Percentiles rank a stretch among this genome's conserved stretches.
Evolutionary conservation across 805 yeast genomes (phyloP).

Genomic region (Debaryomyces hansenii): DNA sequence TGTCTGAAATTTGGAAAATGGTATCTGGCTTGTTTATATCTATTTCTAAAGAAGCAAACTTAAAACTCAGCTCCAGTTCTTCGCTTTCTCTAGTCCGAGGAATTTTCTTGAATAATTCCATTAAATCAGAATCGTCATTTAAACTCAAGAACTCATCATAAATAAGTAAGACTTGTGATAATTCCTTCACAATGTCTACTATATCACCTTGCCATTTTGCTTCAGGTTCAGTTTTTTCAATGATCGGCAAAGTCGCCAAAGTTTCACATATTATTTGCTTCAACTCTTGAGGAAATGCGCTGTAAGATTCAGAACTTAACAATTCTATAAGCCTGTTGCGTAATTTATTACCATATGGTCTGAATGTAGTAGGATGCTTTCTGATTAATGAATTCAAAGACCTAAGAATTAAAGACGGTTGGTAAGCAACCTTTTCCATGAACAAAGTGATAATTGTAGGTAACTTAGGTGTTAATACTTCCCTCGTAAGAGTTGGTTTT

Average conservation of each 20-base stretch:
- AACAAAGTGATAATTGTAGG: conserved; percentile 58
- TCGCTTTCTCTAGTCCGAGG: conserved; percentile 10
- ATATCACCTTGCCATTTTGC: conserved; percentile 49
- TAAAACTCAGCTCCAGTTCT: conserved; percentile 18
- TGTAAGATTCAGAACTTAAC: conserved; percentile 32
- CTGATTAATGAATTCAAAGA: conserved; percentile 42
- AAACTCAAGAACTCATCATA: conserved; percentile 61
- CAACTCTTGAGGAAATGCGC: conserved; percentile 39
- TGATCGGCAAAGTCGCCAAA: conserved; percentile 55
- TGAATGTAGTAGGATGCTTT: conserved; percentile 73
- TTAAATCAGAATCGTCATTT: conserved; percentile 53
- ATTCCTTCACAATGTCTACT: conserved; percentile 48
- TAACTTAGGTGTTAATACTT: conserved; percentile 76
- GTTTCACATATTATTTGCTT: conserved; percentile 46
- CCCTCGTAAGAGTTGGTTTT: conserved; percentile 82
- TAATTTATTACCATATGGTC: conserved; percentile 71
- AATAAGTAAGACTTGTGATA: conserved; percentile 53
- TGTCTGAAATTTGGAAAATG: conserved; percentile 49
- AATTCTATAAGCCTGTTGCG: conserved; percentile 44
- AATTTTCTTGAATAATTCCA: conserved; percentile 38
- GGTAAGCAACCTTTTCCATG: conserved; percentile 38
- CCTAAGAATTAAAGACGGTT: conserved; percentile 33
- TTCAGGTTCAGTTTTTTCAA: conserved; percentile 53
- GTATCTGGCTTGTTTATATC: conserved; percentile 60
- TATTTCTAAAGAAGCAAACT: conserved; percentile 50